phyloP scores from a whole-genome alignment of 164 flowering plant genomes.

The Vitis cinerea region DNA sequence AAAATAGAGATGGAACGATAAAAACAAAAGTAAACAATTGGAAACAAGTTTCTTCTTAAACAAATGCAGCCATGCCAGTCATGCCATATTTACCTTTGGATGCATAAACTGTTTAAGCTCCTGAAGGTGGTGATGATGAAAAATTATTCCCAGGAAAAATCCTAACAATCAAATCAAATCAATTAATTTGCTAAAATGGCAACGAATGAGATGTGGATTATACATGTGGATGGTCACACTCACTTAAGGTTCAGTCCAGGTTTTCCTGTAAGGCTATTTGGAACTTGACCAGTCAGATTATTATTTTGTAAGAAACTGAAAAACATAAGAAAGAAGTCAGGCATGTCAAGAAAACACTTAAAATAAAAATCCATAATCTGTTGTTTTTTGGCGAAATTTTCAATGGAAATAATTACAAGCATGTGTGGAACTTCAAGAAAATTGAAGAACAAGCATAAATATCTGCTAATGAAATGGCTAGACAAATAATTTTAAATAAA shows the following conservation, averaged over 20 bases:
- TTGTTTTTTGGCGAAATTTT: no score
- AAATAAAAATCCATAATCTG: not conserved
- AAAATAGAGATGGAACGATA: no score
- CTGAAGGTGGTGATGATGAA: conserved; percentile 36
- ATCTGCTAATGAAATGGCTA: no score
- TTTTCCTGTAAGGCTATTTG: conserved; percentile 47
- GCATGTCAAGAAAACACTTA: not conserved
- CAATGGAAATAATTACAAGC: no score
- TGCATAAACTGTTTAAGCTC: conserved; percentile 16
- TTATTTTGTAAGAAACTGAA: conserved; percentile 81
- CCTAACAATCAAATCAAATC: conserved; percentile 37
- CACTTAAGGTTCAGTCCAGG: conserved; percentile 67
- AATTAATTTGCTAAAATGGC: conserved; percentile 11
- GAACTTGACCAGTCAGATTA: conserved; percentile 75
- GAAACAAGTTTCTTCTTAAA: no score
- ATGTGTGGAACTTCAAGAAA: no score
- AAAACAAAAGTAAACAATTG: no score
- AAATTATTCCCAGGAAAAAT: conserved; percentile 64
- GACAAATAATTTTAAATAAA: no score
- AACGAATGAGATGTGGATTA: not conserved
- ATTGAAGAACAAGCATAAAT: no score
- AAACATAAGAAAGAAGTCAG: conserved; percentile 12
- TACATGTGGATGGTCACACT: conserved; percentile 16
- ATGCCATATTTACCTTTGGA: not conserved
- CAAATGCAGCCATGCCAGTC: not conserved